A percentile compares a stretch with the other conserved stretches of the same genome.
phyloP scores from a whole-genome alignment of 495 filamentous ascomycete species.

The Talaromyces liani region DNA sequence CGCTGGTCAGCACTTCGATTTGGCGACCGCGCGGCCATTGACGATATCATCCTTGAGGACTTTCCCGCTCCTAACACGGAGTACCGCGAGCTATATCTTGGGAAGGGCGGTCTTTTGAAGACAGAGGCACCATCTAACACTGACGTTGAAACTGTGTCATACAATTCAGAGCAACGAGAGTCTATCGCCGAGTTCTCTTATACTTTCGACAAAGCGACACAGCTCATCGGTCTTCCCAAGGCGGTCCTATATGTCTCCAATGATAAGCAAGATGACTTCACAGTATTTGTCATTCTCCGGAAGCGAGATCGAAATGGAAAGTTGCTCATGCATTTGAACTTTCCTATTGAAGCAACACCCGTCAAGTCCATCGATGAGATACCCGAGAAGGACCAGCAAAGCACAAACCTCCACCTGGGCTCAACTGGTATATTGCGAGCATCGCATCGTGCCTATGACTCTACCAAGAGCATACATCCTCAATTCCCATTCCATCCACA shows the following conservation, averaged over 20 bases:
- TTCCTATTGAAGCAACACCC: constrained; percentile 21
- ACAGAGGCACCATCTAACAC: background rate
- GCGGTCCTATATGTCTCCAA: constrained; percentile 34
- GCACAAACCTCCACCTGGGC: constrained; percentile 22
- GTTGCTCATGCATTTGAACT: constrained; percentile 24
- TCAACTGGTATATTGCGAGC: constrained; percentile 27
- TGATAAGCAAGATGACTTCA: constrained; percentile 29
- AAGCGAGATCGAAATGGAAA: constrained; percentile 31
- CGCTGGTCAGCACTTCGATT: constrained; percentile 23
- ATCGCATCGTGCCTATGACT: constrained; percentile 24
- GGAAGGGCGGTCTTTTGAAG: constrained; percentile 6
- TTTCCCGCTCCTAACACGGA: constrained; percentile 26
- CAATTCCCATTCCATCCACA: constrained; percentile 31
- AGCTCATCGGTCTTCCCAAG: constrained; percentile 29
- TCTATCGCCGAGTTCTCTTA: constrained; percentile 23
- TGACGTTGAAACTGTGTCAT: constrained; percentile 6
- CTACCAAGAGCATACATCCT: constrained; percentile 16
- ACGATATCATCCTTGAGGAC: constrained; percentile 19
- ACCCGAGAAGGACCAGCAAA: constrained; percentile 17
- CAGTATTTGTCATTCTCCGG: constrained; percentile 29
- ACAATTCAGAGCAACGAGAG: constrained; percentile 18
- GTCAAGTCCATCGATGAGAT: constrained; percentile 27
- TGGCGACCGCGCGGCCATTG: constrained; percentile 16
- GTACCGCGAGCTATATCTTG: constrained; percentile 21
- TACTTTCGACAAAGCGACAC: constrained; percentile 19